These are phyloP conservation scores for Vigna hirtella DNA, from an alignment of 306 rosid species.

Conservation along the genomic window DNA sequence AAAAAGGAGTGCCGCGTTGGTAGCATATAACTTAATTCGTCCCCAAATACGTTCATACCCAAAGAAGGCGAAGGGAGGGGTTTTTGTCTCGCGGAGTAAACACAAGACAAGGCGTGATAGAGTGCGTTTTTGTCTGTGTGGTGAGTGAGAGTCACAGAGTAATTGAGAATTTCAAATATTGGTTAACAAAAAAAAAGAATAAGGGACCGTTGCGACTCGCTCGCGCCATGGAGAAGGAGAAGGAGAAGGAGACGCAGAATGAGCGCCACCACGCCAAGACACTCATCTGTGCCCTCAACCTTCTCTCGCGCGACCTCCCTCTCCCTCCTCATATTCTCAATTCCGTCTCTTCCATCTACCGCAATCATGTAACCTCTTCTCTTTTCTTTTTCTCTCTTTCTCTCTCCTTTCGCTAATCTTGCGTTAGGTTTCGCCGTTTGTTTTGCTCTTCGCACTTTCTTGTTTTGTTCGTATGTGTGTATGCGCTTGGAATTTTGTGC, in stretches of 20 bases:
- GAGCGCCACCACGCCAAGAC: conserved; percentile 50
- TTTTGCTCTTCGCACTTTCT: neutral
- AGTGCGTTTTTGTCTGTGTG: conserved; percentile 22
- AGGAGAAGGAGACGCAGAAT: neutral
- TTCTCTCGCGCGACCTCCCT: conserved; percentile 93
- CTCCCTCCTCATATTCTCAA: conserved; percentile 77
- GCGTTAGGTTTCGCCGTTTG: neutral
- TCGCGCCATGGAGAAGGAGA: conserved; percentile 75
- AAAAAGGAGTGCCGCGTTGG: neutral
- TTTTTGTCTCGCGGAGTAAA: conserved; percentile 32
- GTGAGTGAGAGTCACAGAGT: conserved; percentile 38
- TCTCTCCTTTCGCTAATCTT: neutral
- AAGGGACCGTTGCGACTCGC: conserved; percentile 39
- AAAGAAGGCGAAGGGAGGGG: conserved; percentile 44
- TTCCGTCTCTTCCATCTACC: conserved; percentile 79
- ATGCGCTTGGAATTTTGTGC: neutral
- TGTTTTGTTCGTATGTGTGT: neutral
- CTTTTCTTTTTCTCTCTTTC: conserved; percentile 21
- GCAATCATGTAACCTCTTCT: conserved; percentile 33
- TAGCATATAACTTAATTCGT: neutral
- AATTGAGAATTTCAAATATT: conserved; percentile 41
- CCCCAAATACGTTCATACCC: conserved; percentile 40
- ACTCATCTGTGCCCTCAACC: conserved; percentile 85
- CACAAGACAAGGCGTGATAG: conserved; percentile 13
- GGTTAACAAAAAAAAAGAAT: conserved; percentile 26